Evolutionary conservation across 139 green algal genomes (phyloP).

Genomic region (Chlorella ohadii): DNA sequence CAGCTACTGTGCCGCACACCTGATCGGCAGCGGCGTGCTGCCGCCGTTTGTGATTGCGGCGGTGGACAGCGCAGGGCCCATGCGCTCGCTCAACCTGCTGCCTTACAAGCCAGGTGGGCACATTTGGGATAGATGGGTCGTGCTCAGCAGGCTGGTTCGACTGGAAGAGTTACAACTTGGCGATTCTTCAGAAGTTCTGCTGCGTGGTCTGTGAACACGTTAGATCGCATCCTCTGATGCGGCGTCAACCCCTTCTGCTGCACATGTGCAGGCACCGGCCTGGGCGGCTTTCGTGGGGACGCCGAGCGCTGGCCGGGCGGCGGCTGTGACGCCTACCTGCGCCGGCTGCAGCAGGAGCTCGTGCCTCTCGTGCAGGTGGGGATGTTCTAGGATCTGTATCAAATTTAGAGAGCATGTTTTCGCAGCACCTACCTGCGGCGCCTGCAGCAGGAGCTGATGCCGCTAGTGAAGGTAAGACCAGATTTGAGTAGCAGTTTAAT

Average conservation of each 20-base stretch:
- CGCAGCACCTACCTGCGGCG: conserved; percentile 58
- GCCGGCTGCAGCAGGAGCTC: conserved; percentile 50
- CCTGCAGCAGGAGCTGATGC: conserved; percentile 57
- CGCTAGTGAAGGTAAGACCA: conserved; percentile 46
- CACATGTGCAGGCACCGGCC: conserved; percentile 28
- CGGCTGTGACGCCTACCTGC: conserved; percentile 55
- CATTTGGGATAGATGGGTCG: too few species aligned
- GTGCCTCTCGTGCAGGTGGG: conserved; percentile 49
- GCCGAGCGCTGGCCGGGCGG: conserved; percentile 57
- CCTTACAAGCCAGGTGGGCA: conserved; percentile 52
- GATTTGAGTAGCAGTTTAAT: too few species aligned
- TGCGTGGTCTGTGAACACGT: too few species aligned
- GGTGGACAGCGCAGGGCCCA: conserved; percentile 59
- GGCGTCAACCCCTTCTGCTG: too few species aligned
- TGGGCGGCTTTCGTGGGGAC: conserved; percentile 48
- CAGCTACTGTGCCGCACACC: conserved; percentile 32
- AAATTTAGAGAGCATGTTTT: too few species aligned
- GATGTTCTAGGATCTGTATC: too few species aligned
- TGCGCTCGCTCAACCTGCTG: conserved; percentile 64
- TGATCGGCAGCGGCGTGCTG: conserved; percentile 39
- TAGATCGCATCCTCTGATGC: too few species aligned
- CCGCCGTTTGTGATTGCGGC: conserved; percentile 58
- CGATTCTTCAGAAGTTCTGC: too few species aligned
- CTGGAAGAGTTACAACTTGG: too few species aligned
- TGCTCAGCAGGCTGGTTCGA: too few species aligned